Conservation (phyloP, 2,329 filamentous ascomycete genomes). For the Arthrocladium fulminans region DNA sequence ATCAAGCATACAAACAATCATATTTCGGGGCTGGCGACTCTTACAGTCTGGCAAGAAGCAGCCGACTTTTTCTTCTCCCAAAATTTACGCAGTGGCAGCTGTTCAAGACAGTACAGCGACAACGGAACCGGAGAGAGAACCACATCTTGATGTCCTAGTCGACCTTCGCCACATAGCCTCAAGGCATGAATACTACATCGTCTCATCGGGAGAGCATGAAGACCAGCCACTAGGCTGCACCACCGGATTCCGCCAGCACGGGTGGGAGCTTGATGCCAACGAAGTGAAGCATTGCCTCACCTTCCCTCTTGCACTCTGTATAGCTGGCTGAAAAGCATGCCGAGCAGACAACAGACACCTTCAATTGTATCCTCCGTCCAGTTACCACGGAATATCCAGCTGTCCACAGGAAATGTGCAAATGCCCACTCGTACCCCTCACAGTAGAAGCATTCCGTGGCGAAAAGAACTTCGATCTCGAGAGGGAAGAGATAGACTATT, state of each 20-base stretch:
- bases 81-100: neutral
- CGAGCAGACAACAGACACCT: constrained; percentile 4
- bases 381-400: neutral
- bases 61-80: neutral
- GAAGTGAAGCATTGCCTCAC: constrained; percentile 15
- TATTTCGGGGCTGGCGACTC: neutral
- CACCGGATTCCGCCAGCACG: constrained; percentile 20
- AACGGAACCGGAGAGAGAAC: neutral
- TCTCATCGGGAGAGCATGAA: constrained; percentile 8
- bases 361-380: neutral
- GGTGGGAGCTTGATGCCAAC: constrained; percentile 11
- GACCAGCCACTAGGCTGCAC: constrained; percentile 16
- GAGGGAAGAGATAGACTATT: neutral
- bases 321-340: constrained; percentile 13
- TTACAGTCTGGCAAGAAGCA: neutral
- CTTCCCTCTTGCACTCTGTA: constrained; percentile 15
- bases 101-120: neutral
- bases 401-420: neutral
- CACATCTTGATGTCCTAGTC: neutral
- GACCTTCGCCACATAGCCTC: constrained; percentile 10
- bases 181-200: constrained; percentile 15
- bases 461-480: neutral
- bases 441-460: neutral
- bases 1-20: neutral
- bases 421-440: neutral